phyloP scores from a whole-genome alignment of 305 asterid species.

The Galium porrigens region DNA sequence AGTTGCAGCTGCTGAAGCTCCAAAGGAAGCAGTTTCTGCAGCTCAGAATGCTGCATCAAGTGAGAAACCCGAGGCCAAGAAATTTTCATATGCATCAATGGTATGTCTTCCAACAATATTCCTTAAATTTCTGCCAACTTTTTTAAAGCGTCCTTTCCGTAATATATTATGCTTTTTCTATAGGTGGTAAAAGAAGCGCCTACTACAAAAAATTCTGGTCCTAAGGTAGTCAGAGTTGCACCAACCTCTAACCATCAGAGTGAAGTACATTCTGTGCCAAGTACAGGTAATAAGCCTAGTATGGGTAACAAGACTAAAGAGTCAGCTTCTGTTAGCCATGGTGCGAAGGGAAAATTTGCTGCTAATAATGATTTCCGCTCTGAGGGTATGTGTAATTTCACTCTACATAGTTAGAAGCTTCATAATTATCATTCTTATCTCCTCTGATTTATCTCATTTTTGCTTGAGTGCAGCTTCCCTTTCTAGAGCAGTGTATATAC shows the following conservation, averaged over 20 bases:
- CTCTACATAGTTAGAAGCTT: background rate
- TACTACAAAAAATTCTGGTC: slow-evolving; percentile 7
- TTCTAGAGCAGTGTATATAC: slow-evolving; percentile 32
- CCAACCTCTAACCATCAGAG: slow-evolving; percentile 13
- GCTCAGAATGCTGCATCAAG: slow-evolving; percentile 7
- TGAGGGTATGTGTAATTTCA: slow-evolving; percentile 20
- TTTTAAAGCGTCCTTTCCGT: background rate
- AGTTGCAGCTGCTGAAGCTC: slow-evolving; percentile 16
- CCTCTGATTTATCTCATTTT: background rate
- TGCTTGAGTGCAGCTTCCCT: slow-evolving; percentile 10
- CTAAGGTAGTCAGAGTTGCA: slow-evolving; percentile 16
- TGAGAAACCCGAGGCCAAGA: slow-evolving; percentile 15
- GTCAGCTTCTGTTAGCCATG: slow-evolving; percentile 13
- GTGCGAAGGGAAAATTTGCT: slow-evolving; percentile 13
- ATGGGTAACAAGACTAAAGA: slow-evolving; percentile 10
- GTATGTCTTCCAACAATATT: slow-evolving; percentile 21
- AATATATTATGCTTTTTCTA: slow-evolving; percentile 1
- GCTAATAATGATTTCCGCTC: background rate
- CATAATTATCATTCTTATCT: background rate
- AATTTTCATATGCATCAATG: slow-evolving; percentile 46
- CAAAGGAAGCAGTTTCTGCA: slow-evolving; percentile 12
- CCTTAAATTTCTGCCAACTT: background rate
- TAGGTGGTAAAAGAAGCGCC: slow-evolving; percentile 36
- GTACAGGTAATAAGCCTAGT: slow-evolving; percentile 6
- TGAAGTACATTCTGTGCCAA: slow-evolving; percentile 9